Conservation (phyloP, 2,329 filamentous ascomycete species). For the Diaporthe citri region DNA sequence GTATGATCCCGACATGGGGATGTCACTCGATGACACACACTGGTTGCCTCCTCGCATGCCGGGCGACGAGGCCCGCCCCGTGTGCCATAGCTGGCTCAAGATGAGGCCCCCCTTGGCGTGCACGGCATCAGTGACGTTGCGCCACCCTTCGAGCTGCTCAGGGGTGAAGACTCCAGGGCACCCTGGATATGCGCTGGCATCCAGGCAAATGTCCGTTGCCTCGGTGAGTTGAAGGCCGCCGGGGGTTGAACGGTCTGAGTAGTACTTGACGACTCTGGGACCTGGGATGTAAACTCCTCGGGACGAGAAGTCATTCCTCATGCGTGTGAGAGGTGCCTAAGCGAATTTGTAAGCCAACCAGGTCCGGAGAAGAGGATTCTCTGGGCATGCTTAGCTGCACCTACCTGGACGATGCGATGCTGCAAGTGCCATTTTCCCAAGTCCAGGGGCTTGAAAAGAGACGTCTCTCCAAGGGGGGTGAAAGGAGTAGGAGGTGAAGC, state of each 20-base stretch:
- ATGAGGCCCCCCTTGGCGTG: constrained; percentile 70
- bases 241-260: constrained; percentile 48
- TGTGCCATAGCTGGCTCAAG: constrained; percentile 67
- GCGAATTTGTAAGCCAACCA: not conserved
- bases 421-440: constrained; percentile 50
- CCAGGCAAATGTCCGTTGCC: constrained; percentile 48
- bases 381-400: not conserved
- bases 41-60: constrained; percentile 39
- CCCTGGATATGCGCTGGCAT: constrained; percentile 47
- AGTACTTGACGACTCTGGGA: constrained; percentile 47
- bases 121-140: constrained; percentile 67
- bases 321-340: constrained; percentile 48
- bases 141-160: constrained; percentile 51
- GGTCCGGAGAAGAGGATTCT: accelerated
- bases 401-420: constrained; percentile 54
- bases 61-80: constrained; percentile 46
- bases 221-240: constrained; percentile 49
- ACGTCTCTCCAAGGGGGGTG: constrained; percentile 44
- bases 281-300: constrained; percentile 51
- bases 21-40: constrained; percentile 27
- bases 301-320: constrained; percentile 49
- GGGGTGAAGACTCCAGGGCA: constrained; percentile 48
- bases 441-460: constrained; percentile 51
- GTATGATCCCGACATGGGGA: constrained; percentile 42
- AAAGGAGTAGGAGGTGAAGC: constrained; percentile 21